Conservation (phyloP, 345 rosid species). For the Nasturtium officinale region DNA sequence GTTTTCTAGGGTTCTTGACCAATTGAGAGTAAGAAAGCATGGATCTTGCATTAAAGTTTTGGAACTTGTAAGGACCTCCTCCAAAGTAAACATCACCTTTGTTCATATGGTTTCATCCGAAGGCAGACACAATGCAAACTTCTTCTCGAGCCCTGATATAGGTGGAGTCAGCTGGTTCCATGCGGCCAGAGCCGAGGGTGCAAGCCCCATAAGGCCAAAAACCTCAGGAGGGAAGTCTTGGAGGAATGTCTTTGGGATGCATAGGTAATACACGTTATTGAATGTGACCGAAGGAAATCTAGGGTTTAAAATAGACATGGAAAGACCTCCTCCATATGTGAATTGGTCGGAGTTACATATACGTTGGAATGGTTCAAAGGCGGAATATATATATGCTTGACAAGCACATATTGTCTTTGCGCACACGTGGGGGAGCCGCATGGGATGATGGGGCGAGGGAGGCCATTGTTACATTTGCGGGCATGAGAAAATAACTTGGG, state of each 20-base stretch:
- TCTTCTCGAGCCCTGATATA: conserved; percentile 21
- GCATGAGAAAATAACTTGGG: too few relatives aligned
- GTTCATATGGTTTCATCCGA: conserved; percentile 29
- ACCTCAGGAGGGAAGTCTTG: conserved; percentile 37
- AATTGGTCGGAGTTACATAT: conserved; percentile 27
- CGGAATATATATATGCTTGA: conserved; percentile 38
- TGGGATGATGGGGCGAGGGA: conserved; percentile 23
- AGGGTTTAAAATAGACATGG: conserved; percentile 38
- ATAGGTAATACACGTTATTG: conserved; percentile 18
- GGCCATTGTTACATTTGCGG: conserved; percentile 30
- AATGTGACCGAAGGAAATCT: conserved; percentile 22
- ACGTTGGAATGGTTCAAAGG: conserved; percentile 40
- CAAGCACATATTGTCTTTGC: conserved; percentile 30
- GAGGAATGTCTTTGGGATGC: conserved; percentile 41
- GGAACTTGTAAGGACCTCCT: conserved; percentile 41
- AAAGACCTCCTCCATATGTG: conserved; percentile 16
- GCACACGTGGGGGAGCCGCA: conserved; percentile 37
- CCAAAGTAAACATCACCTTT: conserved; percentile 45
- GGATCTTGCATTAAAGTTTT: conserved; percentile 35
- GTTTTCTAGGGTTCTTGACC: conserved; percentile 29
- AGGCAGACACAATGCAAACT: conserved; percentile 50
- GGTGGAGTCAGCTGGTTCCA: conserved; percentile 37
- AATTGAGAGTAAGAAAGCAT: conserved; percentile 37
- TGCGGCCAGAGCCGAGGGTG: conserved; percentile 32
- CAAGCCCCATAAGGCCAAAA: conserved; percentile 42